Conservation (phyloP, 257 asterid species). For the Coffea eugenioides region DNA sequence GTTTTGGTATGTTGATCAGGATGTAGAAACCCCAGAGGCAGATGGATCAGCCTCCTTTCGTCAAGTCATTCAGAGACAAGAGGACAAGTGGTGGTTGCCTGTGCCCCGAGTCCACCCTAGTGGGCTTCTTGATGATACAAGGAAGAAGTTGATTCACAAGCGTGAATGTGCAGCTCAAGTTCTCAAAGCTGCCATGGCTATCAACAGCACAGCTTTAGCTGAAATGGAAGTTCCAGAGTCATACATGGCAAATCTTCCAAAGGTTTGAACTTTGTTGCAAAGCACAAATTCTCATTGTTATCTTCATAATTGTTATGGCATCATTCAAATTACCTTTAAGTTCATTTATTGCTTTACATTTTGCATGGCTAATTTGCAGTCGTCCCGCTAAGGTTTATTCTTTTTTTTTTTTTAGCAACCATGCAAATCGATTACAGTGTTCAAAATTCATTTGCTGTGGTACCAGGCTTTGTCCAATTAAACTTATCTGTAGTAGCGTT, state of each 20-base stretch:
- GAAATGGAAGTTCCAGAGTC: conserved; percentile 97
- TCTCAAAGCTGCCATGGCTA: conserved; percentile 84
- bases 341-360: background rate
- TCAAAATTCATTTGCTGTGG: background rate
- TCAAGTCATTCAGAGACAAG: conserved; percentile 64
- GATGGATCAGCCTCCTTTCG: conserved; percentile 67
- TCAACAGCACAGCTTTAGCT: conserved; percentile 63
- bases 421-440: background rate
- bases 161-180: conserved; percentile 89
- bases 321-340: background rate
- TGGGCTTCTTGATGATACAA: conserved; percentile 66
- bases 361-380: conserved; percentile 13
- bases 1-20: conserved; percentile 89
- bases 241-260: conserved; percentile 80
- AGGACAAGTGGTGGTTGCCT: conserved; percentile 98
- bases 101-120: conserved; percentile 83
- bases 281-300: background rate
- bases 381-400: background rate
- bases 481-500: background rate
- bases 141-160: conserved; percentile 56
- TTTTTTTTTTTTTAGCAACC: background rate
- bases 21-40: conserved; percentile 55
- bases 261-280: conserved; percentile 45
- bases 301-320: background rate
- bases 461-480: background rate